Evolutionary conservation across 2,329 filamentous ascomycete genomes (phyloP), one percentile per base, ranked within the genome.

Genomic region (Phaeoacremonium minimum): DNA sequence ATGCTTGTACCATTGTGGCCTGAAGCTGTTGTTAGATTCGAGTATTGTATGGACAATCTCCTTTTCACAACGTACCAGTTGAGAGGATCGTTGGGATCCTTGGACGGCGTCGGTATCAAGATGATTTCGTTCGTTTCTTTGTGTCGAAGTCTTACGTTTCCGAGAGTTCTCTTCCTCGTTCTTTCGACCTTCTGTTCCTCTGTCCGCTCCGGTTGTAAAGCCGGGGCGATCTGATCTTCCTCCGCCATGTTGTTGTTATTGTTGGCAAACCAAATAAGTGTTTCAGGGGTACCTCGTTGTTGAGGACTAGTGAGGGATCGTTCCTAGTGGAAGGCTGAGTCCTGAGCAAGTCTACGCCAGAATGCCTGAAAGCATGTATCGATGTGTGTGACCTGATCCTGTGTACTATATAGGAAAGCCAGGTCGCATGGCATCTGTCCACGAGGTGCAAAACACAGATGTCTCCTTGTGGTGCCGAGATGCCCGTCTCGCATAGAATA

Each of bases 31-130:
- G 19, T 32, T 22, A n/a, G n/a, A n/a, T n/a, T n/a, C n/a, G n/a
- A n/a, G n/a, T n/a, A n/a, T n/a, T n/a, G n/a, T n/a, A n/a, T n/a
- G n/a, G n/a, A n/a, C n/a, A n/a, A n/a, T n/a, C n/a, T n/a, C n/a
- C n/a, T n/a, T n/a, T n/a, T n/a, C n/a, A 26, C 36, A 49, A 50
- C 44, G 49, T 54, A 60, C 71, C 71, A 72, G 40, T 71, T 76
- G 20, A 77, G 54, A 4, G 73, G 73, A 41, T 77, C 73, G 29
- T 73, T 67, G 4, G 70, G 66, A 41, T 76, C 67, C 9, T 55
- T 50, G 0, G 67, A 69, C 2, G 73, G 73, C 0, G 61, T 59
- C 2, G 73, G 73, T 7, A 75, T 61, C 9, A 77, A 55, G 14
- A 77, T 67, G 36, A 73, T 69, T 33, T 71, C 61, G 43, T 71